Evolutionary conservation across 371 early-diverging fungal species (phyloP), one percentile per base, ranked within the genome.

Genomic region (Mucor racemosus): DNA sequence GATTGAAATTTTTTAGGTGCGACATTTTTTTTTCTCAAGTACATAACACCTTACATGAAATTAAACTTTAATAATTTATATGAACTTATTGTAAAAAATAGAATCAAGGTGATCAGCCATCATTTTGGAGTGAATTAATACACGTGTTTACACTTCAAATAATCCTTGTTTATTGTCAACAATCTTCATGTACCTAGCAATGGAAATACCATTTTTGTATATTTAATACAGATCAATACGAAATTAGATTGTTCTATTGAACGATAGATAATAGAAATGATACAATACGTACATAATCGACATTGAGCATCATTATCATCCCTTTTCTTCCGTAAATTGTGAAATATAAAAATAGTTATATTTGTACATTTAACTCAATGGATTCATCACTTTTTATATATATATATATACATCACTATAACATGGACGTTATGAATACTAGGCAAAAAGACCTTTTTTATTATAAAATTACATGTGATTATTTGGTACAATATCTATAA

Each of bases 41-140:
- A 26, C 3, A 26, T 26, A 1, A 26, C 1, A 26, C 26, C 26
- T 26, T 26, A 38, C 11, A 38, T 38, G 38, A 38, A 38, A 38
- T 38, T 38, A 53, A 53, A 31, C 53, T 53, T 13, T 31, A 31
- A 46, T 46, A 46, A 53, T 53, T 53, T 31, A 53, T 53, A 53
- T 53, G 14, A 13, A 13, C 10, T 31, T 31, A 53, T 31, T 31
- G 31, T 53, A 31, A 53, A 38, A 46, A 46, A 46, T 46, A 46
- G 46, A 46, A 4, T 7, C 46, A 8, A 31, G 53, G 26, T 31
- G 31, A 31, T 53, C 53, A 13, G 31, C 31, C 53, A 53, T 53
- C 5, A 26, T 53, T 26, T 53, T 26, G 17, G 31, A 53, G 26
- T 53, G 53, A 53, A 31, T 13, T 13, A 13, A 31, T 13, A 26